Base-by-base conservation (phyloP, 1,139 yeast species). In the Kurtzmaniella quercitrusa region DNA sequence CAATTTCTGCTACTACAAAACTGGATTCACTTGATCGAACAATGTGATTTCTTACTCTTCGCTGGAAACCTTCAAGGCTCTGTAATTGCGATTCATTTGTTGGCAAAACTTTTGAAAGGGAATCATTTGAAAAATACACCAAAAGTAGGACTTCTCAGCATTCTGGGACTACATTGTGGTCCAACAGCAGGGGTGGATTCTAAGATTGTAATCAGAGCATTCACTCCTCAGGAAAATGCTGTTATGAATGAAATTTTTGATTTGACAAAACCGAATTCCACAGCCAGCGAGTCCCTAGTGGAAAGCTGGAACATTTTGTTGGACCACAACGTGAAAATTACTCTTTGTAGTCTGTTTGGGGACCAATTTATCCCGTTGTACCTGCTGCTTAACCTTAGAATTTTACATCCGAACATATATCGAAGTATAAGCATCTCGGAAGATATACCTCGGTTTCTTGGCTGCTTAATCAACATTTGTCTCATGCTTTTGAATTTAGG, bases 321-420 rank as follows among this genome's bases (percentile, higher is more conserved):
- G 3, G 52, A 58, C 1, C 47, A 59, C 31, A 73, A 78, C 50
- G 79, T 77, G 36, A 80, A 79, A 50, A 47, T 81, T 2, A 71
- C 79, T 0, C 63, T 80, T 38, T 56, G 70, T 19, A 83, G 81
- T 0, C 63, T 80, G 0, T 50, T 70, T 2, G 63, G 65, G 40
- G 81, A 75, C 52, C 77, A 70, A 48, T 63, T 73, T 41, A 59
- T 73, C 2, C 79, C 79, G 2, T 48, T 78, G 18, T 61, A 61
- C 48, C 68, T 80, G 1, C 57, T 82, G 1, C 57, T 80, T 42
- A 75, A 67, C n/a, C 48, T 65, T 17, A 69, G 73, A 29, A 58
- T 67, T 31, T 50, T 58, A 10, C 87, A 81, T 55, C 81, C 85
- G 1, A 79, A 80, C 51, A 74, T 81, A 15, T 76, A 59, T 51